Percentiles rank a stretch among this genome's conserved stretches.
Conservation (phyloP, 2,329 filamentous ascomycete genomes). For the Exophiala phaeomuriformis region DNA sequence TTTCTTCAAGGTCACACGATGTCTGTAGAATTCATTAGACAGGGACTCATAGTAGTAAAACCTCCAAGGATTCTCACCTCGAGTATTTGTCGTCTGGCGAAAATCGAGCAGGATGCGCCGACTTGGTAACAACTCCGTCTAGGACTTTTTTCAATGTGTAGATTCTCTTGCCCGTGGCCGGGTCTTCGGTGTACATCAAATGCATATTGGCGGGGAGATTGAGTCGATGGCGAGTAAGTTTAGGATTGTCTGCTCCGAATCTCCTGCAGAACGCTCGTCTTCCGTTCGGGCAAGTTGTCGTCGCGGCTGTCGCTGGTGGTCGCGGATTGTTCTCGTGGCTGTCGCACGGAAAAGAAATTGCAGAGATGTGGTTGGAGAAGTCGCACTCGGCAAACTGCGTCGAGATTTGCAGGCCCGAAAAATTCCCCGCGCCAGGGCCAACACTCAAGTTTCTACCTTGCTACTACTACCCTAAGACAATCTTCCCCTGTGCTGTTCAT, state of each 20-base stretch:
- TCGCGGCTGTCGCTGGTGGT: not conserved
- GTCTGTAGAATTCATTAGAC: constrained; percentile 44
- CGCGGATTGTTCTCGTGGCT: not conserved
- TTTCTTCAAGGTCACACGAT: constrained; percentile 91
- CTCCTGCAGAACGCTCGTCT: not conserved
- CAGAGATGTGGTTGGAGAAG: constrained; percentile 18
- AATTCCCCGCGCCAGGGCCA: constrained; percentile 8
- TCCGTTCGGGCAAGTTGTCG: not conserved
- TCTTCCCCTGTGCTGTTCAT: not conserved
- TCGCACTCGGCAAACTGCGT: constrained; percentile 9
- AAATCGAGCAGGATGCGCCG: constrained; percentile 90
- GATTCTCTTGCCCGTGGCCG: constrained; percentile 67
- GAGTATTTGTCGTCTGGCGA: constrained; percentile 99
- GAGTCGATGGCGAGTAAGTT: not conserved
- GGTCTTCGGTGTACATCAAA: constrained; percentile 79
- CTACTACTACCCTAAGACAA: not conserved
- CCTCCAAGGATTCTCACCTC: constrained; percentile 41
- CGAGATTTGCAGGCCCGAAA: constrained; percentile 4
- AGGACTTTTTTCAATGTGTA: constrained; percentile 71
- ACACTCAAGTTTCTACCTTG: constrained; percentile 3
- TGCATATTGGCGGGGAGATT: constrained; percentile 44
- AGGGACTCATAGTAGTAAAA: no score
- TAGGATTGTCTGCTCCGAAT: not conserved
- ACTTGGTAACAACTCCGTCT: constrained; percentile 85
- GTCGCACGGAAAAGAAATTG: constrained; percentile 4